Evolutionary conservation across 305 asterid genomes (phyloP), one percentile per base, ranked within the genome.

Genomic region (Fraxinus baroniana): DNA sequence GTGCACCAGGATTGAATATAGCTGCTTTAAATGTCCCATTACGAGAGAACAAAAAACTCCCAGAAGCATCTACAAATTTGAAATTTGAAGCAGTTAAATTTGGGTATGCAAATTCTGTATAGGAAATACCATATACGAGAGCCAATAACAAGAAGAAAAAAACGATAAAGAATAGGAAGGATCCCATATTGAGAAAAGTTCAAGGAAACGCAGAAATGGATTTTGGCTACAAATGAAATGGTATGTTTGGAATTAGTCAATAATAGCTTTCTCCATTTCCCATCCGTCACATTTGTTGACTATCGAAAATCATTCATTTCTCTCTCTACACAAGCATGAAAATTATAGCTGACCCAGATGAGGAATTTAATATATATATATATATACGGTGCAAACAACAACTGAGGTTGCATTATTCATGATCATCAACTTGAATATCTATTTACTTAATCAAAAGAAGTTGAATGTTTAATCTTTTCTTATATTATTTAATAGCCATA

Each of bases 1-100:
- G 91, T 17, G 68, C 72, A 3, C 86, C 84, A 0, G 94, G 94
- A 70, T 89, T 89, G 83, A 82, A 87, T 83, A 94, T 90, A 81
- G 93, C 79, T 17, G 93, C 94, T 80, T 85, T 87, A 83, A 88
- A 92, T 0, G 92, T 84, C 26, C 91, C 91, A 83, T 91, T 90
- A 2, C 84, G 73, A 4, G 98, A 94, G 76, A 79, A 39, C 84
- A 94, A 83, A 90, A 94, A 94, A n/a, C 89, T 80, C 46, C 95
- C 98, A 0, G 83, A 9, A 81, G 55, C 24, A 71, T 91, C 88
- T 0, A 87, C 70, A 46, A 83, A 87, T 37, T 62, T 80, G 76
- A 88, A 75, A 80, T 87, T 83, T 0, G 95, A 81, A 22, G 91
- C 90, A n/a, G 90, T 90, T 80, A 90, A 90, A 60, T 88, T 90